Conservation (phyloP, 345 rosid genomes). For the Brassica juncea region DNA sequence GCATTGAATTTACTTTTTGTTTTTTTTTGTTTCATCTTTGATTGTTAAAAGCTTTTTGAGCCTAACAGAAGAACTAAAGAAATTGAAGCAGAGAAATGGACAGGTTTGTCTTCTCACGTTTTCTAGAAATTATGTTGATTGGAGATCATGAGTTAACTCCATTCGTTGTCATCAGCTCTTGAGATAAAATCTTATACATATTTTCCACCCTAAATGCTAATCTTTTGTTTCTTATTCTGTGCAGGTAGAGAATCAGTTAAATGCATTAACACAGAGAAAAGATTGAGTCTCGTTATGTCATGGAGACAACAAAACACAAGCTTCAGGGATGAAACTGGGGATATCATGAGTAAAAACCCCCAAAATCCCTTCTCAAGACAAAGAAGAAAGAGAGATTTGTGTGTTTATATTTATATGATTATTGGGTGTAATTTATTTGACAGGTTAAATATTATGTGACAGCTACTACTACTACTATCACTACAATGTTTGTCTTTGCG, state of each 20-base stretch:
- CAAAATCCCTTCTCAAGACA: slow-evolving; percentile 8
- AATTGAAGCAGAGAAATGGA: slow-evolving; percentile 64
- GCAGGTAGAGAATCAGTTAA: slow-evolving; percentile 82
- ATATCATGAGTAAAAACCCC: slow-evolving; percentile 13
- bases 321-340: slow-evolving; percentile 23
- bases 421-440: slow-evolving; percentile 41
- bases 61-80: slow-evolving; percentile 78
- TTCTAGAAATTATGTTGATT: slow-evolving; percentile 4
- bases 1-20: not conserved
- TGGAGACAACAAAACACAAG: slow-evolving; percentile 18
- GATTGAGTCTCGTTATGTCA: slow-evolving; percentile 44
- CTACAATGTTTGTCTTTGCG: not conserved
- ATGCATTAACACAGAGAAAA: slow-evolving; percentile 45
- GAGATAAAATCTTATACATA: not conserved
- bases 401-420: slow-evolving; percentile 25
- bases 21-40: slow-evolving; percentile 25
- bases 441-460: slow-evolving; percentile 10
- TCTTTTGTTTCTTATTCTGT: not conserved
- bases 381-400: slow-evolving; percentile 24
- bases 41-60: slow-evolving; percentile 52
- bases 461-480: not conserved
- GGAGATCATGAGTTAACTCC: slow-evolving; percentile 10
- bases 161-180: slow-evolving; percentile 5
- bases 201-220: not conserved
- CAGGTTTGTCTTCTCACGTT: slow-evolving; percentile 55